Evolutionary conservation across 1,284 basidiomycete genomes (phyloP), one percentile per base, ranked within the genome.

Genomic region (Papiliotrema terrestris): DNA sequence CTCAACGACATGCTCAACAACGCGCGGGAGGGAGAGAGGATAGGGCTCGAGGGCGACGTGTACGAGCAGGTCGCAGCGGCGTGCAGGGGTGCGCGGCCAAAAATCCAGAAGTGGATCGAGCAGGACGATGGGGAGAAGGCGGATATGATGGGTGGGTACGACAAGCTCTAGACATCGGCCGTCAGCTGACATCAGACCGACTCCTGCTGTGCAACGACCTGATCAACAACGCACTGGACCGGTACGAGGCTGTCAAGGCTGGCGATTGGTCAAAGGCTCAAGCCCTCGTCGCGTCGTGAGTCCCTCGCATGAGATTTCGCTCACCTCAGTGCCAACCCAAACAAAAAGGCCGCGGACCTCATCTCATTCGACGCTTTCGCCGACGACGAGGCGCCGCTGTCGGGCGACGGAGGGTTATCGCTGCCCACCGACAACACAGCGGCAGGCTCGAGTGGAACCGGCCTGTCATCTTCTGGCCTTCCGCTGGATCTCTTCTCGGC

Each of bases 1-100:
- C 81, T 98, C 26, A 96, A 95, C 69, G 94, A 98, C 75, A 89
- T 99, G 86, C 81, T 98, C 51, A 92, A 98, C 68, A 98, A 98
- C 68, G 88, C 90, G 17, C 89, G 91, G 57, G 80, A 82, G 49
- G 85, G 87, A 8, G 91, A 93, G 76, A 80, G 77, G 59, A 87
- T 91, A 63, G 88, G 83, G n/a, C 72, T 77, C n/a, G 75, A 82
- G 49, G 96, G 96, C 4, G 96, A 98, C 74, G 94, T 86, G 2
- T 98, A 98, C 69, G 90, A 97, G 78, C 95, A 98, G 87, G 92
- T 98, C 8, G 88, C 94, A 0, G 78, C 83, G 1, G 87, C 96
- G 47, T 83, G 97, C 42, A 81, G 81, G 26, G 84, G 83, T 48
- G 94, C 95, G 2, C 83, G 95, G 54, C 96, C 96, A 1, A 93